Evolutionary conservation across 495 filamentous ascomycete genomes (phyloP), one percentile per base, ranked within the genome.

Genomic region (Neurospora discreta): DNA sequence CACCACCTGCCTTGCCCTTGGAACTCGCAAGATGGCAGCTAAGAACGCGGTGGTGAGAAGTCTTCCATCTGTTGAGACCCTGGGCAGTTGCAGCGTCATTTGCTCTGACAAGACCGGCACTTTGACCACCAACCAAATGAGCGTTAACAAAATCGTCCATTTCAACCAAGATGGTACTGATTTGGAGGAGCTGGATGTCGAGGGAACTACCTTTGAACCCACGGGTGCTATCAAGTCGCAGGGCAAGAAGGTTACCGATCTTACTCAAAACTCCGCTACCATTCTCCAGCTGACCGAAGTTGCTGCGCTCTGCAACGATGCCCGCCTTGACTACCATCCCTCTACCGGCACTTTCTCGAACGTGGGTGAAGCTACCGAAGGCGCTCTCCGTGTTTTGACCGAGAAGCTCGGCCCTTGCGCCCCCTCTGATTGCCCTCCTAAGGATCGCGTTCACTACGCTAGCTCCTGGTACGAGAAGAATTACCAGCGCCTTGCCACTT

Each of bases 21-120:
- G 95, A 72, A 98, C 96, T 18, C 89, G 95, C 68, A 98, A 95
- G 84, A 99, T 99, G 95, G 96, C 95, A 36, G 92, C 93, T 42
- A 98, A 97, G 84, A 98, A 98, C 77, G 95, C 95, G 18, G 95
- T 99, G 42, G 95, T 99, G 65, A 87, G 95, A 77, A 98, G 93
- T 77, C 85, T 99, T 71, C 96, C 95, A 23, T 98, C 96, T 9
- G 95, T 99, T 71, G 96, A 99, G 82, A 99, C 96, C 13, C 84
- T 99, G 44, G 96, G 96, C 77, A 98, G 96, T 87, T 99, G 96
- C 86, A 98, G 95, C 78, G 94, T 99, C 70, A 97, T 99, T 78
- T 99, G 96, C 84, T 99, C 96, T n/a, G 96, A 99, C 84, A 99
- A 99, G 85, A 99, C 96, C 2, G 96, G 96, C 74, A 99, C 96